Conservation (phyloP, 2,329 filamentous ascomycete genomes). For the Venturia pyrina region DNA sequence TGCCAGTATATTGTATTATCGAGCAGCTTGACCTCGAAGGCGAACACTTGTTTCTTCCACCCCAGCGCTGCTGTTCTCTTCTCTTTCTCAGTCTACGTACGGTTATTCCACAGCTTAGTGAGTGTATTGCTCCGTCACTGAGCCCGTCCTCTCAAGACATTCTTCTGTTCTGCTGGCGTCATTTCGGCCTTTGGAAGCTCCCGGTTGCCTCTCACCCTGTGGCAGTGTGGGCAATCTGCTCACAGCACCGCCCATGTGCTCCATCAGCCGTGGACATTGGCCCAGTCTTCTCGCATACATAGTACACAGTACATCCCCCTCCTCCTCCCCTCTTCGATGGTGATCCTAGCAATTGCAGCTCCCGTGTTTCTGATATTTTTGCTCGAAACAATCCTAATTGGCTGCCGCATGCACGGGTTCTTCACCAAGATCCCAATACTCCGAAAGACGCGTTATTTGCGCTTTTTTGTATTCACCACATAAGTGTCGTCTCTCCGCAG, state of each 20-base stretch:
- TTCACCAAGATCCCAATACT: conserved; percentile 1
- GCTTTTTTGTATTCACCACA: not conserved
- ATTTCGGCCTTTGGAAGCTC: not conserved
- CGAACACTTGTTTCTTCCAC: too few relatives aligned
- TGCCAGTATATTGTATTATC: not conserved
- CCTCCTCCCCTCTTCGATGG: not conserved
- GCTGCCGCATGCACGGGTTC: not conserved
- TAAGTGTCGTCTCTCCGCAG: not conserved
- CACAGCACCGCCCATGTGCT: not conserved
- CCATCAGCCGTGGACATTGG: not conserved
- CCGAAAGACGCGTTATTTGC: not conserved
- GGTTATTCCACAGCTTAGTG: not conserved
- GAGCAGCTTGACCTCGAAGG: too few relatives aligned
- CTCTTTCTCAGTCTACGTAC: too few relatives aligned
- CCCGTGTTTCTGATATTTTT: conserved; percentile 1
- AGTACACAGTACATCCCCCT: not conserved
- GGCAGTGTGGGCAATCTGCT: conserved; percentile 4
- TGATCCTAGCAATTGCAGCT: not conserved
- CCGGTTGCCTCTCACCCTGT: not conserved
- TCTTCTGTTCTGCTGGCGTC: not conserved
- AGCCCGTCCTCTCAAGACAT: not conserved
- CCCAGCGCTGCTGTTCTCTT: too few relatives aligned
- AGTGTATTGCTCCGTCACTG: not conserved
- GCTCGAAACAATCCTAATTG: not conserved
- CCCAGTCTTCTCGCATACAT: not conserved